Evolutionary conservation across 345 rosid species (phyloP), one percentile per base, ranked within the genome.

Genomic region (Melaleuca quinquenervia): DNA sequence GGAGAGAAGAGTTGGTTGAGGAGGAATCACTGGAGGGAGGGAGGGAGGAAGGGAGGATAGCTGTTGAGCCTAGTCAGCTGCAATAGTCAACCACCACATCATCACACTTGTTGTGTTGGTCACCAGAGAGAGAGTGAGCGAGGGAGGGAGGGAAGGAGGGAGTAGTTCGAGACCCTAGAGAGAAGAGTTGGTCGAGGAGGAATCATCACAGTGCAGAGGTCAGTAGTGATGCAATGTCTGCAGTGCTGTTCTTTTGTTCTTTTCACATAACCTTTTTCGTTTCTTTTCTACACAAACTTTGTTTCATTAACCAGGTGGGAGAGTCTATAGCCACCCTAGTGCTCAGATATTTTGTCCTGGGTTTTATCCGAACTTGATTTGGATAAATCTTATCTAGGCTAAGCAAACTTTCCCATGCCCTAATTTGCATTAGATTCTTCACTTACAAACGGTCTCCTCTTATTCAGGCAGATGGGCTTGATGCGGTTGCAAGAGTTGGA

Each of bases 401-500:
- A 70, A 70, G 26, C 60, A 70, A 18, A 9, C 41, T 41, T 41
- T 41, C 41, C 41, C 74, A 62, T 64, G 29, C 49, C 52, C 9
- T 41, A 83, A 41, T 51, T 50, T 16, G 21, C 27, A 45, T 12
- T 11, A 60, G 52, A 27, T 62, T 62, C 56, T 53, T 20, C 51
- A 2, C 51, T 48, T 82, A 16, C 51, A 82, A 49, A 22, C 22
- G 20, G 44, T 51, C 32, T 50, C 48, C 18, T 85, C 86, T 21
- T 36, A 70, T 70, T 36, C 90, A 96, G 99, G 99, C 97, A 11
- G 99, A 97, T 87, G 99, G 97, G 89, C 95, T 97, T 36, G 89
- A 93, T 85, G 98, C 99, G 48, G 98, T 92, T 90, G 99, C 98
- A 54, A 93, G 98, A 89, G 97, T 97, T 53, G 99, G 95, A 85